phyloP scores from a whole-genome alignment of 805 yeast species.

The Wickerhamiella australiensis region DNA sequence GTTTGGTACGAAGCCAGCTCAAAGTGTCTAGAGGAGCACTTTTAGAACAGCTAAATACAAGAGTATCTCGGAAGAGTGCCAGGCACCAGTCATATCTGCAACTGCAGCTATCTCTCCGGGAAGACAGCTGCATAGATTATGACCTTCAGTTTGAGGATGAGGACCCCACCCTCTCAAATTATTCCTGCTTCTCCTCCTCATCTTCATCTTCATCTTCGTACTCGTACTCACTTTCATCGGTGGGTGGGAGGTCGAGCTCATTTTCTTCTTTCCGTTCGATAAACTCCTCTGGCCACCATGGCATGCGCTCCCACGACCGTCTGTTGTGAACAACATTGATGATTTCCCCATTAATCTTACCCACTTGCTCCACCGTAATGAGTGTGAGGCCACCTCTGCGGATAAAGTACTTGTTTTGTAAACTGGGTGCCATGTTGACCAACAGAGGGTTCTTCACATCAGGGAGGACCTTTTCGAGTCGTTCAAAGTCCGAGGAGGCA shows the following conservation, averaged over 20 bases:
- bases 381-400: conserved; percentile 29
- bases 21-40: no score
- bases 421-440: conserved; percentile 27
- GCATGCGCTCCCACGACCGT: conserved; percentile 26
- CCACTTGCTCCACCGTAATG: conserved; percentile 20
- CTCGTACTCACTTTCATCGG: conserved; percentile 22
- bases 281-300: conserved; percentile 29
- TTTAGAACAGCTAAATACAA: no score
- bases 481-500: conserved; percentile 19
- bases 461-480: conserved; percentile 12
- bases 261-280: conserved; percentile 16
- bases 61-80: no score
- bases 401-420: conserved; percentile 28
- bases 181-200: neutral
- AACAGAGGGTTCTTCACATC: conserved; percentile 17
- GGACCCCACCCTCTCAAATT: no score
- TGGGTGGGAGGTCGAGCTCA: conserved; percentile 21
- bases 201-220: conserved; percentile 17
- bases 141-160: no score
- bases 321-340: conserved; percentile 26
- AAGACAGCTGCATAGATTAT: no score
- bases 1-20: no score
- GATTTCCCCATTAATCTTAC: conserved; percentile 28
- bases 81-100: no score
- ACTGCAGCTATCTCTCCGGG: no score